Base-by-base conservation (phyloP, 2,329 filamentous ascomycete genomes). In the Sclerotinia nivalis region DNA sequence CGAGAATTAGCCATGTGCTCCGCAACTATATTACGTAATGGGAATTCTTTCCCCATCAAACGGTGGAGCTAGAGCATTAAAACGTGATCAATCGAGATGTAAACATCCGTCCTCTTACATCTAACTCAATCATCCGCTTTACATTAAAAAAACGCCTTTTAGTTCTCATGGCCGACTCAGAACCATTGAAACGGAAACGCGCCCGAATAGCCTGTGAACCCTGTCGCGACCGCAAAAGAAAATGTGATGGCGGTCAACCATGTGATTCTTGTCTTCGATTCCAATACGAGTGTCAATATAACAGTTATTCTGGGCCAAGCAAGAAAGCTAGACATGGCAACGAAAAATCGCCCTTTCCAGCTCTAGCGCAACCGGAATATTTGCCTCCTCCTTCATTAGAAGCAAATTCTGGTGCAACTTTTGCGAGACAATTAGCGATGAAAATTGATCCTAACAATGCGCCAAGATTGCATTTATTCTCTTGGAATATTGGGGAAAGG, bases 391-490 rank as follows among this genome's bases (percentile, higher is more conserved):
- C 55, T 40, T 52, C 55, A 8, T 43, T 61, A 22, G 66, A 68
- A 62, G 55, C 45, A 25, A 52, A 68, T n/a, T 52, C 55, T 12
- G 45, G 45, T 28, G 66, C 45, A 50, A 18, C 45, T 13, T 68
- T 61, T 50, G 55, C 66, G 13, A 40, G 66, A 20, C 43, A 49
- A 15, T 61, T 52, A 18, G 45, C 55, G 18, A 5, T 43, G 28
- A 68, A 68, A n/a, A 40, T 61, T 10, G 66, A 68, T 18, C 66
- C 45, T 5, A 31, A 59, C 1, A 77, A 78, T 28, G 77, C 78
- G 31, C 78, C 79, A 2, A 74, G 75, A 28, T 71, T 80, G 34
- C 79, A 81, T 68, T 79, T 79, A 1, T 80, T 80, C 69, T 79
- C 75, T 15, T 81, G 79, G 68, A 79, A 81, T 61, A 72, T 76